Conservation (phyloP, 1,284 basidiomycete species). For the Leccinum fallax region DNA sequence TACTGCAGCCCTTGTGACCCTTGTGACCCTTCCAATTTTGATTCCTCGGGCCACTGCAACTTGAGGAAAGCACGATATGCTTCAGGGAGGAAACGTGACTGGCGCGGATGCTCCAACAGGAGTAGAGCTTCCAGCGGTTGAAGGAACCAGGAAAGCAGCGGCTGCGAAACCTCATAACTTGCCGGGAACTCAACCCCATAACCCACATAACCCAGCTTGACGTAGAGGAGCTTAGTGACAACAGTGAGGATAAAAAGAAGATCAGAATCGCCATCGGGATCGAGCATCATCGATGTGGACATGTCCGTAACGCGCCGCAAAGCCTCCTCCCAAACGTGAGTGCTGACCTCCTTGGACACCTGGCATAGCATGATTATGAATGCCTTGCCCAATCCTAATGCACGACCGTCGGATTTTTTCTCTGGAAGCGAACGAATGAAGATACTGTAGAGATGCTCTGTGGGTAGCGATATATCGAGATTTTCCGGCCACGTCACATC, state of each 20-base stretch:
- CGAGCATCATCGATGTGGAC: neutral
- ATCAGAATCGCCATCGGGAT: constrained; percentile 4
- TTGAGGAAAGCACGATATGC: constrained; percentile 5
- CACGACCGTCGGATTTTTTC: neutral
- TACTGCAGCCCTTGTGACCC: neutral
- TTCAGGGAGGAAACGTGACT: constrained; percentile 4
- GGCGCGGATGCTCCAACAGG: neutral
- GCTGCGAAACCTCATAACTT: neutral
- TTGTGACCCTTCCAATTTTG: neutral
- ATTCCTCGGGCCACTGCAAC: neutral
- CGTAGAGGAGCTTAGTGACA: constrained; percentile 6
- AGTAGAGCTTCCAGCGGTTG: constrained; percentile 6
- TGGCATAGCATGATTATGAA: constrained; percentile 9
- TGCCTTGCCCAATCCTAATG: constrained; percentile 7
- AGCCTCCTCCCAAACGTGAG: constrained; percentile 2
- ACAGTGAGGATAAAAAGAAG: constrained; percentile 9
- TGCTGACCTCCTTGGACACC: neutral
- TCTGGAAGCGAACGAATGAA: constrained; percentile 11
- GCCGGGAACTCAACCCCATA: constrained; percentile 2
- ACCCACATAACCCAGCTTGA: neutral
- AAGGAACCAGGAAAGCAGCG: constrained; percentile 12
- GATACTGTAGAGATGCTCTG: constrained; percentile 7
- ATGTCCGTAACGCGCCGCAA: neutral
- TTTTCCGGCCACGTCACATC: constrained; percentile 9
- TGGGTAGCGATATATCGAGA: constrained; percentile 11